These are phyloP conservation scores for Gnomoniopsis smithogilvyi DNA, from an alignment of 2,329 filamentous ascomycete species.

Conservation along the genomic window DNA sequence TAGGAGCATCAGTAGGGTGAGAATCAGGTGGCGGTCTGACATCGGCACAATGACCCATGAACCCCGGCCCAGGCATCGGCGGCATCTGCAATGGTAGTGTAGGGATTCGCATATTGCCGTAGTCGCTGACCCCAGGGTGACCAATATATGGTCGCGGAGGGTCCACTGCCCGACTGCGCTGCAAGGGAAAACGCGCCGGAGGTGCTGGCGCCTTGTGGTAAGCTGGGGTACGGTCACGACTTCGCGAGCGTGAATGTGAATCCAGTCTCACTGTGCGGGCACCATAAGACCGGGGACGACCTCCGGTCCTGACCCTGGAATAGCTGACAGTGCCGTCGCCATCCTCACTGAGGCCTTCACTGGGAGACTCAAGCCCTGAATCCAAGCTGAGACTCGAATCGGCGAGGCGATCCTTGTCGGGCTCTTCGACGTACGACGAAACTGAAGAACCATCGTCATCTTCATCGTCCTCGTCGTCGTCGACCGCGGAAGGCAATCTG, in stretches of 20 bases:
- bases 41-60: neutral
- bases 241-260: neutral
- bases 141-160: neutral
- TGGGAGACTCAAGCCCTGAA: constrained; percentile 15
- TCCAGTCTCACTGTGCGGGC: neutral
- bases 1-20: neutral
- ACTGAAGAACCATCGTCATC: constrained; percentile 12
- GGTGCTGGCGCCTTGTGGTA: neutral
- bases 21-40: neutral
- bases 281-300: neutral
- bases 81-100: neutral
- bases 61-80: neutral
- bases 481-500: constrained; percentile 4
- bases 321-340: neutral
- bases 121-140: neutral
- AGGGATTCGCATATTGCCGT: neutral
- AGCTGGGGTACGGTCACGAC: neutral
- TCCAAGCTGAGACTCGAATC: constrained; percentile 9
- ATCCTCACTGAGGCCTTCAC: constrained; percentile 14
- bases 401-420: constrained; percentile 1
- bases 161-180: neutral
- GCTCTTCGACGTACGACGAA: constrained; percentile 4
- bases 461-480: constrained; percentile 12
- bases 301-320: neutral
- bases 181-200: neutral